A percentile compares a stretch with the other conserved stretches of the same genome.
Evolutionary conservation across 225 moss, liverwort and hornwort genomes (phyloP).

Genomic region (Marchantia paleacea): DNA sequence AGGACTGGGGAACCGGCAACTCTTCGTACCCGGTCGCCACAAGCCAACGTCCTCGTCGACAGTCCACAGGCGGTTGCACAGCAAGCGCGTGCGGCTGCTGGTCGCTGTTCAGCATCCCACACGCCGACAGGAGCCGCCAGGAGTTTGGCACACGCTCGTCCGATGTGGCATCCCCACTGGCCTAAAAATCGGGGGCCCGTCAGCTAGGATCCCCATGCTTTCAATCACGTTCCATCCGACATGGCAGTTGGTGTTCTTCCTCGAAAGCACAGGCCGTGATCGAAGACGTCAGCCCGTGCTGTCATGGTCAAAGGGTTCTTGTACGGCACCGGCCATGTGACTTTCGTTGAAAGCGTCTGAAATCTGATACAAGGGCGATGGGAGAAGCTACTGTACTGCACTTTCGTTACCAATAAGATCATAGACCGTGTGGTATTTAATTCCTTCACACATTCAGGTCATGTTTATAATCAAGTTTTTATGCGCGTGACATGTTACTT

Average conservation of each 20-base stretch:
- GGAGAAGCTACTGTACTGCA: no score
- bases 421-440: no score
- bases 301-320: not conserved
- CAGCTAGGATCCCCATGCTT: not conserved
- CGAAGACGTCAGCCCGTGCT: not conserved
- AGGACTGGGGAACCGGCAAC: not conserved
- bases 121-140: conserved; percentile 10
- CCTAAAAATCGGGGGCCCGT: not conserved
- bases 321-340: no score
- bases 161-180: not conserved
- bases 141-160: conserved; percentile 3
- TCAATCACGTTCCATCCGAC: not conserved
- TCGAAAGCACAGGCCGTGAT: not conserved
- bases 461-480: no score
- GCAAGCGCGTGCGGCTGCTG: conserved; percentile 5
- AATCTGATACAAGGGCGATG: no score
- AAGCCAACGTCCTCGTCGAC: not conserved
- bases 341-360: no score
- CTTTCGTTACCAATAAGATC: no score
- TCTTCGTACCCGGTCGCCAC: not conserved
- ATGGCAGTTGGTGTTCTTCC: not conserved
- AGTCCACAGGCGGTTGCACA: conserved; percentile 16
- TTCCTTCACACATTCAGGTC: no score
- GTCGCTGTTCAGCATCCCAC: not conserved
- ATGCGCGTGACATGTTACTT: no score